Conservation (phyloP, 2,329 filamentous ascomycete species). For the Whalleya microplaca region DNA sequence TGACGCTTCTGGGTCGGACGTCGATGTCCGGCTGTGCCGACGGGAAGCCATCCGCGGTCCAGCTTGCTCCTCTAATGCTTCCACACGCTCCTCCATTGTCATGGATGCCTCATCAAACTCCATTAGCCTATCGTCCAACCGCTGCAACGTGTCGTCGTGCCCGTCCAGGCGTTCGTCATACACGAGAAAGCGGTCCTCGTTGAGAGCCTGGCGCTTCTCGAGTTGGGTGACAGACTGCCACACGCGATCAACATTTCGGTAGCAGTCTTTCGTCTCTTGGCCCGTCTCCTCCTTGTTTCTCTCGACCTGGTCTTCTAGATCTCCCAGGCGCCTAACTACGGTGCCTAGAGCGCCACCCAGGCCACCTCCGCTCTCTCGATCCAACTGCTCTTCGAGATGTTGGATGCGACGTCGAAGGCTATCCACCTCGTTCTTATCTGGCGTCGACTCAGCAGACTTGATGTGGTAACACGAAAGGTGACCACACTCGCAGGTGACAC, state of each 20-base stretch:
- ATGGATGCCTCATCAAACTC: slow-evolving; percentile 55
- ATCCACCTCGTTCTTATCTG: slow-evolving; percentile 52
- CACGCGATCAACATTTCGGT: slow-evolving; percentile 56
- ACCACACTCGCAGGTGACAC: slow-evolving; percentile 61
- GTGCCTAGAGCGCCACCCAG: slow-evolving; percentile 37
- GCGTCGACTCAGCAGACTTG: slow-evolving; percentile 48
- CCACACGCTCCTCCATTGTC: slow-evolving; percentile 58
- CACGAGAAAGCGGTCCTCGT: slow-evolving; percentile 43
- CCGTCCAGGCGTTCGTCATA: slow-evolving; percentile 47
- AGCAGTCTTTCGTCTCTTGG: slow-evolving; percentile 57
- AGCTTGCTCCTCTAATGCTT: slow-evolving; percentile 49
- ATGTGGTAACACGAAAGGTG: slow-evolving; percentile 64
- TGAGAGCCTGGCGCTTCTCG: slow-evolving; percentile 42
- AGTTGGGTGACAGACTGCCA: slow-evolving; percentile 57
- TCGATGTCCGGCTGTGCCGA: slow-evolving; percentile 32
- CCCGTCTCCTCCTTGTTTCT: slow-evolving; percentile 54
- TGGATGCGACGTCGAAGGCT: slow-evolving; percentile 51
- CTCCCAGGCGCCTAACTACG: slow-evolving; percentile 50
- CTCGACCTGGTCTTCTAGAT: slow-evolving; percentile 59
- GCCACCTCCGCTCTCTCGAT: slow-evolving; percentile 41
- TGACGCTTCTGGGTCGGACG: slow-evolving; percentile 35
- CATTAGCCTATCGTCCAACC: slow-evolving; percentile 52
- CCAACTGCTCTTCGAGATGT: slow-evolving; percentile 49
- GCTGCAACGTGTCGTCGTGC: slow-evolving; percentile 47
- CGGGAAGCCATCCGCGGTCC: slow-evolving; percentile 31